These are phyloP conservation scores for Arabidopsis lyrata DNA, from an alignment of 441 rosid species.

Conservation along the genomic window DNA sequence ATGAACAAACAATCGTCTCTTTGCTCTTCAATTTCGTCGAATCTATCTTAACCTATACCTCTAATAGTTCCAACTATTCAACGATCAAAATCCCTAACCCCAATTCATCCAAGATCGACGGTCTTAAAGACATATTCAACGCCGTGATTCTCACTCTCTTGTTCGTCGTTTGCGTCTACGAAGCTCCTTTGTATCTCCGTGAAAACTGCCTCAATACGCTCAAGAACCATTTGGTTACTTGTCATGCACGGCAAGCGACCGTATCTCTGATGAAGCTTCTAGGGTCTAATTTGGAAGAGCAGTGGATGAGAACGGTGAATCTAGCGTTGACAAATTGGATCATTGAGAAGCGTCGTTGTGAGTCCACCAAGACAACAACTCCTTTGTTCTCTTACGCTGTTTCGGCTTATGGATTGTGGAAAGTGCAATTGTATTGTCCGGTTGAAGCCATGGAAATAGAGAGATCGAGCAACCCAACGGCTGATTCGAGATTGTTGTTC, in stretches of 20 bases:
- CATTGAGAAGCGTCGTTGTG: conserved; percentile 47
- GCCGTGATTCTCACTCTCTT: conserved; percentile 61
- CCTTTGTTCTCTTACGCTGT: conserved; percentile 71
- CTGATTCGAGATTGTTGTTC: conserved; percentile 69
- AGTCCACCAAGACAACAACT: conserved; percentile 23
- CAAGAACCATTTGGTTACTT: conserved; percentile 55
- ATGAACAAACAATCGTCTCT: conserved; percentile 51
- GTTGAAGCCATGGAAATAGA: conserved; percentile 80
- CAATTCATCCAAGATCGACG: conserved; percentile 36
- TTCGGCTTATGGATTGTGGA: conserved; percentile 74
- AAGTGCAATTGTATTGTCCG: conserved; percentile 82
- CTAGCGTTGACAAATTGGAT: conserved; percentile 84
- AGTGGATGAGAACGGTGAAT: conserved; percentile 84
- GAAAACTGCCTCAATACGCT: conserved; percentile 55
- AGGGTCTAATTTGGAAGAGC: conserved; percentile 84
- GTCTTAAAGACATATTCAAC: conserved; percentile 61
- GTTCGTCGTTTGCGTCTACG: conserved; percentile 70
- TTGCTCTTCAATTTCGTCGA: conserved; percentile 60
- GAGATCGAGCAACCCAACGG: conserved; percentile 53
- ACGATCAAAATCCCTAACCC: conserved; percentile 51
- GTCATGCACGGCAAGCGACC: conserved; percentile 49
- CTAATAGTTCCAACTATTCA: conserved; percentile 44
- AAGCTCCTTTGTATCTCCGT: conserved; percentile 76
- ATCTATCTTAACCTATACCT: conserved; percentile 60
- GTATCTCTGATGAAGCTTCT: conserved; percentile 62